Evolutionary conservation across 768 basidiomycete species (phyloP).

Genomic region (Suillus clintonianus): DNA sequence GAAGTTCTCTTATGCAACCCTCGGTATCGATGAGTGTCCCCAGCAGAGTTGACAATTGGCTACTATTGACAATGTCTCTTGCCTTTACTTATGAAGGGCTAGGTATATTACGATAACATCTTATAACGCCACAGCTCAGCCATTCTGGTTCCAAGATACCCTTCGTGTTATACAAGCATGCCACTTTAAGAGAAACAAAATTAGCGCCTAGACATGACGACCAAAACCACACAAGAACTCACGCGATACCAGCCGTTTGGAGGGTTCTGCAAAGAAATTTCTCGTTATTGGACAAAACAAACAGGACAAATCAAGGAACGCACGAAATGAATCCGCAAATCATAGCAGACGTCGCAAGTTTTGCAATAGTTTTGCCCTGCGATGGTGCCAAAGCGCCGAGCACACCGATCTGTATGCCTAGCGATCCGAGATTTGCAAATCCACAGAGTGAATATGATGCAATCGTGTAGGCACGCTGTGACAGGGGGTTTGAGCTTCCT

Average conservation of each 20-base stretch:
- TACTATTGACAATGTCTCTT: background rate
- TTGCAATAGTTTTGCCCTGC: slow-evolving; percentile 69
- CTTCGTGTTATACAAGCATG: slow-evolving; percentile 44
- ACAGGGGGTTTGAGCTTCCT: slow-evolving; percentile 53
- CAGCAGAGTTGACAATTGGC: background rate
- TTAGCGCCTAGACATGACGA: slow-evolving; percentile 7
- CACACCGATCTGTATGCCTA: slow-evolving; percentile 87
- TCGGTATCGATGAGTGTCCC: background rate
- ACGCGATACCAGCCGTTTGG: slow-evolving; percentile 62
- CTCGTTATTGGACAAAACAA: background rate
- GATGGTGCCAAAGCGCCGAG: slow-evolving; percentile 69
- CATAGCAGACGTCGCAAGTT: slow-evolving; percentile 68
- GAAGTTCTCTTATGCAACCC: background rate
- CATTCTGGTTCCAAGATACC: slow-evolving; percentile 8
- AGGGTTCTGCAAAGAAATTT: slow-evolving; percentile 37
- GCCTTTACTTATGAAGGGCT: background rate
- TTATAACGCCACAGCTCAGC: background rate
- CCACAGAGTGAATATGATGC: slow-evolving; percentile 88
- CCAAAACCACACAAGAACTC: slow-evolving; percentile 24
- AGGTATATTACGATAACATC: background rate
- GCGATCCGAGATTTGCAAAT: slow-evolving; percentile 83
- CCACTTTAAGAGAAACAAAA: slow-evolving; percentile 38
- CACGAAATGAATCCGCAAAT: slow-evolving; percentile 66
- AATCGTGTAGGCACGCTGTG: slow-evolving; percentile 76
- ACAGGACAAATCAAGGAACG: slow-evolving; percentile 5